Evolutionary conservation across 768 basidiomycete species (phyloP), one percentile per base, ranked within the genome.

Genomic region (Russula virescens): DNA sequence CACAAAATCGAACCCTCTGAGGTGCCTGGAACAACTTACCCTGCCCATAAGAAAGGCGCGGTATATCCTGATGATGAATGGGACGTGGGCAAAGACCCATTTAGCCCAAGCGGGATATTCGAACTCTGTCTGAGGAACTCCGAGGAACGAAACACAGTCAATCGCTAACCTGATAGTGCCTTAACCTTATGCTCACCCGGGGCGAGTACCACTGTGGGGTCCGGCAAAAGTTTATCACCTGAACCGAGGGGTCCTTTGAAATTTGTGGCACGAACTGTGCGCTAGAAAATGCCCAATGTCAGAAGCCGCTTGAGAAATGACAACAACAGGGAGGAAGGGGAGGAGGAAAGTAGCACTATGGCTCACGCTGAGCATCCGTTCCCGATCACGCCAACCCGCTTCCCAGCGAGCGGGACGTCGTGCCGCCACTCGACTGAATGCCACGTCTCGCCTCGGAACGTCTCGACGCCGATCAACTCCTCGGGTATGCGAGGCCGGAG

Each of bases 221-320:
- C 55, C 86, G 75, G 62, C 62, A 64, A 68, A 87, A 83, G 69
- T 87, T 83, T 60, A 81, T 73, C 21, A 86, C 76, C 62, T 80
- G 69, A 18, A 80, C 78, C 8, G 79, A 76, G 11, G 78, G 73
- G 63, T 84, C 81, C 46, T 71, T 68, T 18, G 83, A 74, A 60
- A 85, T 83, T 62, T 75, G 68, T 13, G 83, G 82, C n/a, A 84
- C 70, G 49, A 85, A 78, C 69, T 88, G 86, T 7, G 85, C 82
- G 21, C 85, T 86, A 59, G 25, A 8, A 31, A 31, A 70, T n/a
- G n/a, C n/a, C n/a, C n/a, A 38, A 63, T n/a, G 55, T 34, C n/a
- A 31, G n/a, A n/a, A 31, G 31, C 31, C 8, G 3, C 8, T 8
- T 31, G 38, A 38, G 38, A 38, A 38, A 38, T n/a, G n/a, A n/a